These are phyloP conservation scores for Trichoderma simmonsii DNA, from an alignment of 2,329 filamentous ascomycete genomes.

Conservation along the genomic window DNA sequence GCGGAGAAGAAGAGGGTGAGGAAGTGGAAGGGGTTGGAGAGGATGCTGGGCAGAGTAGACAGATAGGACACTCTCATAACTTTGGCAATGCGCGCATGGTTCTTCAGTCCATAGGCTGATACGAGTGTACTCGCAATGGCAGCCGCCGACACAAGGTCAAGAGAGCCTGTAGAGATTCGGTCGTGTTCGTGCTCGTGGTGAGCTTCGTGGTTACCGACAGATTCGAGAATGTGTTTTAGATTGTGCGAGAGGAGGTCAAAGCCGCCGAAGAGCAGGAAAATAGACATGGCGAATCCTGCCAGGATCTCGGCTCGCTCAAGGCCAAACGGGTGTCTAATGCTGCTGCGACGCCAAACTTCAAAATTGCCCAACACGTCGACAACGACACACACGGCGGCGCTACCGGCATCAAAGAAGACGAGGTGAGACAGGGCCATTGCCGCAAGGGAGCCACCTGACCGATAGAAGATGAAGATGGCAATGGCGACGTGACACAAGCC, in stretches of 20 bases:
- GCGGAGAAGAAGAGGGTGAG: slow-evolving; percentile 84
- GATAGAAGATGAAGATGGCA: slow-evolving; percentile 81
- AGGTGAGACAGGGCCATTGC: slow-evolving; percentile 91
- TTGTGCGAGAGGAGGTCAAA: slow-evolving; percentile 94
- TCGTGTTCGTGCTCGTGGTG: slow-evolving; percentile 69
- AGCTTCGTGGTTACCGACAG: slow-evolving; percentile 56
- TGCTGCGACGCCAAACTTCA: slow-evolving; percentile 93
- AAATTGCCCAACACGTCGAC: slow-evolving; percentile 96
- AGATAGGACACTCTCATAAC: slow-evolving; percentile 86
- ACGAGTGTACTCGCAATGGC: slow-evolving; percentile 80
- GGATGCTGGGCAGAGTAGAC: slow-evolving; percentile 74
- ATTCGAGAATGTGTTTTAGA: slow-evolving; percentile 85
- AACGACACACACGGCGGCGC: slow-evolving; percentile 83
- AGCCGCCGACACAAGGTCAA: slow-evolving; percentile 77
- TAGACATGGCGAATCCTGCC: slow-evolving; percentile 91
- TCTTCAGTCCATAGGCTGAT: slow-evolving; percentile 81
- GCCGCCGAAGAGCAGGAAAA: slow-evolving; percentile 95
- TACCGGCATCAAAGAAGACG: slow-evolving; percentile 92
- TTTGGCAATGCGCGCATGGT: slow-evolving; percentile 88
- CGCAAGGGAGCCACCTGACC: slow-evolving; percentile 78
- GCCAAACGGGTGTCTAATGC: slow-evolving; percentile 88
- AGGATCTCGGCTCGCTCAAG: slow-evolving; percentile 91
- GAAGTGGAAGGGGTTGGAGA: slow-evolving; percentile 93
- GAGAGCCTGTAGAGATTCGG: slow-evolving; percentile 65
- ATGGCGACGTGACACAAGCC: slow-evolving; percentile 83